Base-by-base conservation (phyloP, 2,329 filamentous ascomycete genomes). In the Lachnellula arida region DNA sequence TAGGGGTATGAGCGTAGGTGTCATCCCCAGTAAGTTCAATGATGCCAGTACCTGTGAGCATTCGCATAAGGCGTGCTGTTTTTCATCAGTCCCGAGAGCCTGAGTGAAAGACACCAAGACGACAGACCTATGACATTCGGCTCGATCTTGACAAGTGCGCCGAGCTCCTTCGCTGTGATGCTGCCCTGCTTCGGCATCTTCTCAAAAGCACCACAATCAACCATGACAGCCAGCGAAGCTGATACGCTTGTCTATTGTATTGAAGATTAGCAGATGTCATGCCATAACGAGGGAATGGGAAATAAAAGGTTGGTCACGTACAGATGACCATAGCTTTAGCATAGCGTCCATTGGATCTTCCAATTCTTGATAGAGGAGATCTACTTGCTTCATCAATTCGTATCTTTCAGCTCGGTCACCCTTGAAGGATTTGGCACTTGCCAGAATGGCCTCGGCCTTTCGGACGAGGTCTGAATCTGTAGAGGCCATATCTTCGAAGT, bases 131-230 rank as follows among this genome's bases (percentile, higher is more conserved):
- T 59, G 5, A 60, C 56, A 34, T 46, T 54, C 17, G 53, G 54
- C 15, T 62, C 59, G 15, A 60, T 37, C 7, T 61, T 61, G 28
- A 58, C 51, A 15, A 58, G 43, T 15, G 25, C 22, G 14, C 56
- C 55, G n/a, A 65, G 54, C n/a, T 64, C 63, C 43, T 48, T 56
- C 8, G 60, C 57, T 22, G 61, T 56, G 39, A 60, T 60, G 35
- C 53, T 55, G 11, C 62, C 59, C 19, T 63, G 44, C 25, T 54
- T 58, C 28, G 62, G 61, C 56, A 64, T 64, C 39, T 60, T 62
- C 19, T 64, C 61, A 37, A 64, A 64, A 5, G 53, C 60, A 9
- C 58, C 62, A 51, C 58, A 50, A 44, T 60, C 54, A 23, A 60
- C 58, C 54, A 64, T 57, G 19, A 59, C 53, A 43, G 60, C 49